Conservation (phyloP, 2,329 filamentous ascomycete species). For the Ceratocystis ficicola region DNA sequence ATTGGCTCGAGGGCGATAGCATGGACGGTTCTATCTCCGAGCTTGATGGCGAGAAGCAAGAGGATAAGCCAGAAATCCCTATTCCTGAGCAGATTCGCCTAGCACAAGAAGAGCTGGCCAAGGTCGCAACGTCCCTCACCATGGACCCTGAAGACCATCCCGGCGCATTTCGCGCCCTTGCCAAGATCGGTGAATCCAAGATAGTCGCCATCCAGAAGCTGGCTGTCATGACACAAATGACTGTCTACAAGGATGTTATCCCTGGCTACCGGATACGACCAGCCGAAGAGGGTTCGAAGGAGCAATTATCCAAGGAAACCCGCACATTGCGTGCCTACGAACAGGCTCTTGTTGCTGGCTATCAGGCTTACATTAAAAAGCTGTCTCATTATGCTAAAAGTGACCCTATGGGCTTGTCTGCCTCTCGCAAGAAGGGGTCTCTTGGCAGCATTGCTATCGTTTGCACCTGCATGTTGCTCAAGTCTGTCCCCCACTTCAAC, state of each 20-base stretch:
- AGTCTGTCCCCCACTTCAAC: conserved; percentile 89
- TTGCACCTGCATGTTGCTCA: conserved; percentile 71
- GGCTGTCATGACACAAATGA: conserved; percentile 70
- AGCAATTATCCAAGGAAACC: conserved; percentile 86
- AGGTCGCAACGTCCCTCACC: conserved; percentile 67
- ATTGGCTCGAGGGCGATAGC: conserved; percentile 47
- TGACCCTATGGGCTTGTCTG: conserved; percentile 30
- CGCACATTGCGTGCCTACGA: conserved; percentile 72
- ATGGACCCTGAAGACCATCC: conserved; percentile 89
- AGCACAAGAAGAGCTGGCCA: conserved; percentile 86
- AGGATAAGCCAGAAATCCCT: conserved; percentile 49
- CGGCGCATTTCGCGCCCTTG: conserved; percentile 63
- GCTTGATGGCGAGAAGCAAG: conserved; percentile 37
- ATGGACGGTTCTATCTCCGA: conserved; percentile 43
- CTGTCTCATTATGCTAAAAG: conserved; percentile 56
- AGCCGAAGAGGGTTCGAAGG: conserved; percentile 57
- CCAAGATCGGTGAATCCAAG: conserved; percentile 56
- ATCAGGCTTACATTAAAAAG: conserved; percentile 71
- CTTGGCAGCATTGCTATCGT: conserved; percentile 67
- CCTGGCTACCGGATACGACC: conserved; percentile 91
- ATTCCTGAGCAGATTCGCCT: conserved; percentile 67
- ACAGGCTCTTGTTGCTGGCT: conserved; percentile 71
- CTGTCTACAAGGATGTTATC: conserved; percentile 91
- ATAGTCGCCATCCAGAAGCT: conserved; percentile 72
- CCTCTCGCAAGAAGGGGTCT: conserved; percentile 29